Conservation (phyloP, 75 land plant species). For the Picea glauca region DNA sequence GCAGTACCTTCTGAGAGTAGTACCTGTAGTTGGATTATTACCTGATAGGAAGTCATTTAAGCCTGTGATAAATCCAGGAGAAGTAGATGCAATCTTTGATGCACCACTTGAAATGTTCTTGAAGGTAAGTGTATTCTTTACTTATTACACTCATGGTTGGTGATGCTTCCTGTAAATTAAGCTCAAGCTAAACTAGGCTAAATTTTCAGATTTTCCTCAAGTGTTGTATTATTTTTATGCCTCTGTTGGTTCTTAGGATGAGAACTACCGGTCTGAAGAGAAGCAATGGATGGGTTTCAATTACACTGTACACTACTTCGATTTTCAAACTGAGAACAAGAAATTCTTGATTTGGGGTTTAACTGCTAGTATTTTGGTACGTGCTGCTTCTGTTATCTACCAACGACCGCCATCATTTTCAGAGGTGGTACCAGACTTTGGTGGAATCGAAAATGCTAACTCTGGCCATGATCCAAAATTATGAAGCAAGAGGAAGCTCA, state of each 20-base stretch:
- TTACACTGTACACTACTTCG: constrained; percentile 80
- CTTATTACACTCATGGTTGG: neutral
- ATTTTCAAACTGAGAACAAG: constrained; percentile 43
- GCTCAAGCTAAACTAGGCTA: neutral
- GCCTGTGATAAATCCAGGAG: constrained; percentile 60
- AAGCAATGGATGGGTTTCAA: constrained; percentile 65
- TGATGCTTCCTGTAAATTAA: neutral
- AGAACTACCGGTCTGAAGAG: constrained; percentile 66
- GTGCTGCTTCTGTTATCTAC: constrained; percentile 75
- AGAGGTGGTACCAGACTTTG: constrained; percentile 25
- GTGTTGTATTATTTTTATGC: neutral
- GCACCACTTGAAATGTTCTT: constrained; percentile 96
- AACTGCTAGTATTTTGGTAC: constrained; percentile 81
- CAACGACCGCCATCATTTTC: constrained; percentile 61
- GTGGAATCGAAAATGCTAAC: neutral
- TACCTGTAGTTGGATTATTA: constrained; percentile 81
- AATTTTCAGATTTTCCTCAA: neutral
- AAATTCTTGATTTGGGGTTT: constrained; percentile 85
- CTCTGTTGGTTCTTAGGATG: constrained; percentile 50
- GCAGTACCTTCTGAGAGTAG: constrained; percentile 78
- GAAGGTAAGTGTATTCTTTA: constrained; percentile 43
- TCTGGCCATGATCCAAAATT: constrained; percentile 4
- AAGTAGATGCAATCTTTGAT: constrained; percentile 91
- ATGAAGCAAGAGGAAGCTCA: constrained; percentile 1
- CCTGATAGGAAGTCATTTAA: constrained; percentile 44